Evolutionary conservation across 2,329 filamentous ascomycete species (phyloP), one percentile per base, ranked within the genome.

Genomic region (Claviceps purpurea): DNA sequence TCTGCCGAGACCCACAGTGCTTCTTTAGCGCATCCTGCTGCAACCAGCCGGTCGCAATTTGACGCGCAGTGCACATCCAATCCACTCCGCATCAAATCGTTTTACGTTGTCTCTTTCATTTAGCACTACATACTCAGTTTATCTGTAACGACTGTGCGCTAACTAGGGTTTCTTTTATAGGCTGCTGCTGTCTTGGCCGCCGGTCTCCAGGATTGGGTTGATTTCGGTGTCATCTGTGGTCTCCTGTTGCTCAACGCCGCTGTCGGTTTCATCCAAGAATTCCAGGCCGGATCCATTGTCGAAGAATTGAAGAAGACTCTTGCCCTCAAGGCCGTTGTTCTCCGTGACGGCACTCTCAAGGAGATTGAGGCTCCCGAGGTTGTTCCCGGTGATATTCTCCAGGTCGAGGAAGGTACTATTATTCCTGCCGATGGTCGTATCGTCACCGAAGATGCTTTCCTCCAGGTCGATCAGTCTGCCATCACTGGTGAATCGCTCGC

Each of bases 401-500:
- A 90, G 69, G 79, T 95, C 57, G 88, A 95, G 69, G 89, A 94
- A 41, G 89, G 89, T 71, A 91, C 87, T 57, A 94, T 95, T 61
- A 87, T 95, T 60, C 87, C 89, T 57, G 89, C 89, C 59, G 89
- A 95, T 69, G 89, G 89, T 60, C 84, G 84, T 59, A 84, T 95
- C 61, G 82, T 93, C 57, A 89, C 87, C 62, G 84, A 90, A 61
- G 82, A 84, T 66, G 85, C 87, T 55, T 89, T 89, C 75, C 78
- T 91, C 56, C 89, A 95, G 72, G 85, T 95, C 57, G 89, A 95
- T 70, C 89, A 95, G 74, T 94, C 89, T 55, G 82, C 87, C 67
- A 89, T 95, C 66, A 95, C 89, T 54, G 89, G 89, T 61, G 89
- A 95, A 72, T 95, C 89, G 58, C 82, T 95, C 55, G 88, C 89